phyloP scores from a whole-genome alignment of 208 protist species.

The Wallacemonas sp. region DNA sequence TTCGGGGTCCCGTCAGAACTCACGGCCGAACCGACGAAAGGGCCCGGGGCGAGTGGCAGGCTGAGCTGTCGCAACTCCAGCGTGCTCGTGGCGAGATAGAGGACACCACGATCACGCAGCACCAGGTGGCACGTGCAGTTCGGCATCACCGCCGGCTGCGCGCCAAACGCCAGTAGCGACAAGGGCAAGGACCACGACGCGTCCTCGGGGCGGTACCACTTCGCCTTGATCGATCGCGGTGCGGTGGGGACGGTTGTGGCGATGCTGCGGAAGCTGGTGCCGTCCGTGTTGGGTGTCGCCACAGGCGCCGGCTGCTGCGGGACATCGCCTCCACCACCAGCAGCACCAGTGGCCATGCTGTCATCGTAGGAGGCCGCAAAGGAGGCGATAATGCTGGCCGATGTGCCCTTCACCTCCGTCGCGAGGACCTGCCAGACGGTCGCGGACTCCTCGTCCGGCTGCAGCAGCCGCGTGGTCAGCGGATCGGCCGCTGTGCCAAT shows the following conservation, averaged over 20 bases:
- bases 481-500: no score
- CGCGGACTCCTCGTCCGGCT: background rate
- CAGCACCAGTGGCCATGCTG: background rate
- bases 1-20: background rate
- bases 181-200: constrained; percentile 6
- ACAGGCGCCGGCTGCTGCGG: no score
- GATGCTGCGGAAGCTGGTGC: background rate
- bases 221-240: background rate
- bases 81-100: background rate
- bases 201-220: constrained; percentile 7
- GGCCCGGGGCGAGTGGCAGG: constrained; percentile 17
- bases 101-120: constrained; percentile 4
- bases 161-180: background rate
- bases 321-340: no score
- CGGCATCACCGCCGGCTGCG: constrained; percentile 1
- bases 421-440: background rate
- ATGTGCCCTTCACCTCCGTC: background rate
- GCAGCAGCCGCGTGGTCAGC: background rate
- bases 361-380: background rate
- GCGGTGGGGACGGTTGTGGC: background rate
- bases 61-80: background rate
- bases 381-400: background rate
- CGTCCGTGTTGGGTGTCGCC: background rate
- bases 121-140: constrained; percentile 2
- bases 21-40: background rate